Base-by-base conservation (phyloP, 2,329 filamentous ascomycete species). In the Aspergillus tanneri region DNA sequence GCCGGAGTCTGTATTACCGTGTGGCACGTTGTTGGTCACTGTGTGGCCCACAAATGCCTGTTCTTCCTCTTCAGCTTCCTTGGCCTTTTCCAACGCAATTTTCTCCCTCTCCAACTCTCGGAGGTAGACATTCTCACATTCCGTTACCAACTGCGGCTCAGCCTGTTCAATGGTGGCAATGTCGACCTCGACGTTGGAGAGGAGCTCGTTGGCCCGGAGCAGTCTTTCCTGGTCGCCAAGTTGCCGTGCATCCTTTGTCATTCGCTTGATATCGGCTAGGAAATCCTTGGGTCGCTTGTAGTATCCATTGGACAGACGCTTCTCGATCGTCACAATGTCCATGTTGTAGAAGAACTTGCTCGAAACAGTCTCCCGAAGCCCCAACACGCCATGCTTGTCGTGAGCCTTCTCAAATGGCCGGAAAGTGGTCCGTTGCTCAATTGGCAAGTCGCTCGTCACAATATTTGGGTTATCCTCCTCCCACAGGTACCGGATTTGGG, bases 271-370 rank as follows among this genome's bases (percentile, higher is more conserved):
- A 65, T 99, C 93, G 32, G 85, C 84, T 42, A 95, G 72, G 64
- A 96, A 99, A 65, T 96, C 92, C 60, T 86, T 86, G 0, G 91
- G 89, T 9, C 91, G 84, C 59, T 90, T 89, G 70, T 99, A 99
- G 71, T 90, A 99, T 4, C 93, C 93, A 66, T 99, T 97, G 4
- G 90, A 95, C 25, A 99, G 77, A n/a, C 93, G 85, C 66, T 96
- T 90, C 72, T 99, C 93, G 44, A 99, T 96, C 1, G 87, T 92
- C 3, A 86, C 86, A 9, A 92, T 88, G 64, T 97, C 91, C 37
- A 99, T 76, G 59, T 99, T 99, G 75, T 96, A 97, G 68, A 86
- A 97, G 68, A 91, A 93, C 67, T 93, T 96, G 48, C 84, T 84
- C 2, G 84, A 88, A 2, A 80, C 79, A 4, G 82, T 84, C 56